These are phyloP conservation scores for Backusella westeae DNA, from an alignment of 192 early-diverging fungal genomes.

Conservation along the genomic window DNA sequence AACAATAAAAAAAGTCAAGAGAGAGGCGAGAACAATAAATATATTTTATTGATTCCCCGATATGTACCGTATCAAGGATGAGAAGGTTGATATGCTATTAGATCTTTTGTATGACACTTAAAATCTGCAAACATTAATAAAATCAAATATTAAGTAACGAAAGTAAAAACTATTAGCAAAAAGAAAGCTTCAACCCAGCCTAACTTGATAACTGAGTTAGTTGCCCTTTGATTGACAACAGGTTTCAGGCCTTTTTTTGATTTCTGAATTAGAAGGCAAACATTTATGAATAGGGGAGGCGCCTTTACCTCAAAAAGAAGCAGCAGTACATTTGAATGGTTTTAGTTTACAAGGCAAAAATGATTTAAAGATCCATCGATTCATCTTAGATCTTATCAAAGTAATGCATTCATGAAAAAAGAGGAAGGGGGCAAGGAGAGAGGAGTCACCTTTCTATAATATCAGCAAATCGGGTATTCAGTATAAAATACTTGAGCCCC, in stretches of 20 bases:
- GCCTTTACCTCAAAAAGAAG: background rate
- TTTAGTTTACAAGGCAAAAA: background rate
- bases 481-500: background rate
- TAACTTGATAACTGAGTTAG: background rate
- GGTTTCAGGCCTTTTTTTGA: background rate
- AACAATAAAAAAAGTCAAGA: background rate
- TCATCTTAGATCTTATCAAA: background rate
- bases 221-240: background rate
- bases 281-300: background rate
- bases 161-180: background rate
- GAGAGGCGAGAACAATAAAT: background rate
- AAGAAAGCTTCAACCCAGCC: background rate
- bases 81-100: background rate
- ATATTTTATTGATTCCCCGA: background rate
- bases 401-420: background rate
- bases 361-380: background rate
- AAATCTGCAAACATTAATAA: background rate
- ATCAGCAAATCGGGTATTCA: background rate
- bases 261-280: background rate
- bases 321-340: background rate
- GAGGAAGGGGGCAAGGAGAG: background rate
- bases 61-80: background rate
- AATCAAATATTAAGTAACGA: background rate
- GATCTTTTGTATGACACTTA: background rate
- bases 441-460: background rate